Conservation (phyloP, 2,329 filamentous ascomycete species). For the Hypoxylon sp. region DNA sequence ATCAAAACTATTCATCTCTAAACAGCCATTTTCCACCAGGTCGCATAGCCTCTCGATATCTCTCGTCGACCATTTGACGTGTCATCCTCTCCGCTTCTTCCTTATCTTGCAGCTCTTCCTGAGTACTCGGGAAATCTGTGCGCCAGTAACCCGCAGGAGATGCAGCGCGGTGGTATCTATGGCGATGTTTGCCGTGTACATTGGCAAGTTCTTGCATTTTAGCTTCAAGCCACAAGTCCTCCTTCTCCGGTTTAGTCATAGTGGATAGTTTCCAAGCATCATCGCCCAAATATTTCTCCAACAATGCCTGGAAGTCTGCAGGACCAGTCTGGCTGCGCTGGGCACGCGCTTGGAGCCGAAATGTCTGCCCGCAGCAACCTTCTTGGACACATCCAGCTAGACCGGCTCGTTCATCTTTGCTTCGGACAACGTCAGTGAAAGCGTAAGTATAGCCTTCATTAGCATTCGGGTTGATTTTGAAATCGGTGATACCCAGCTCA, state of each 20-base stretch:
- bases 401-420: conserved; percentile 76
- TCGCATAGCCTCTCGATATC: conserved; percentile 86
- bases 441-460: conserved; percentile 82
- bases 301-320: conserved; percentile 55
- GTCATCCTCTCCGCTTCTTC: conserved; percentile 76
- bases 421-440: conserved; percentile 81
- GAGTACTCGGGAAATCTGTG: conserved; percentile 89
- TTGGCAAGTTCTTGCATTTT: conserved; percentile 81
- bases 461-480: conserved; percentile 82
- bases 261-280: conserved; percentile 70
- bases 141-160: conserved; percentile 94
- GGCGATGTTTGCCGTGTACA: conserved; percentile 81
- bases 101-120: conserved; percentile 79
- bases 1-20: conserved; percentile 75
- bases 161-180: conserved; percentile 77
- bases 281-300: conserved; percentile 72
- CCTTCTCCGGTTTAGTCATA: conserved; percentile 73
- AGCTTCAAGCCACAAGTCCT: conserved; percentile 80
- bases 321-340: conserved; percentile 59
- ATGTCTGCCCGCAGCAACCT: conserved; percentile 82
- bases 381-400: conserved; percentile 81
- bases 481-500: conserved; percentile 77
- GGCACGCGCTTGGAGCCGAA: conserved; percentile 74
- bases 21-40: conserved; percentile 84
- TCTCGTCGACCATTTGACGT: conserved; percentile 75